These are phyloP conservation scores for Phylloboletellus chloephorus DNA, from an alignment of 1,284 basidiomycete genomes.

Conservation along the genomic window DNA sequence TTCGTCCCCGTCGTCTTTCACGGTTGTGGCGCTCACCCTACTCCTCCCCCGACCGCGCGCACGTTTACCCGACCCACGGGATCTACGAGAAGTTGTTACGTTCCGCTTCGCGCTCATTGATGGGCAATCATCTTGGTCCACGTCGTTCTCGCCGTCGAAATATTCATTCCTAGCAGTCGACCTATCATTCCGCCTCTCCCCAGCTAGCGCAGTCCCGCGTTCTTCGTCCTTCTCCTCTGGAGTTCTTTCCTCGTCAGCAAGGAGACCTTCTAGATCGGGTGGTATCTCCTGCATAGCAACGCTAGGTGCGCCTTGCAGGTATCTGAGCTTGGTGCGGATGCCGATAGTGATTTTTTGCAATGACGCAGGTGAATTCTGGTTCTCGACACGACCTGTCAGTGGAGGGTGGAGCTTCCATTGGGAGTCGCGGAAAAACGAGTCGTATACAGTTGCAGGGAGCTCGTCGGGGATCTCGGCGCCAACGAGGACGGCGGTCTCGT, in stretches of 20 bases:
- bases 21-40: conserved; percentile 13
- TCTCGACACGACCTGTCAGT: conserved; percentile 86
- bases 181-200: conserved; percentile 51
- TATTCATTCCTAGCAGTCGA: conserved; percentile 58
- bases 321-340: conserved; percentile 88
- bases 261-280: conserved; percentile 78
- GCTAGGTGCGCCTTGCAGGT: conserved; percentile 92
- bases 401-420: conserved; percentile 92
- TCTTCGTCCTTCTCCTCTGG: conserved; percentile 72
- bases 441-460: conserved; percentile 86
- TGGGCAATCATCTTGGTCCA: conserved; percentile 42
- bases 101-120: conserved; percentile 16
- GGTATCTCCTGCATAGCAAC: conserved; percentile 97
- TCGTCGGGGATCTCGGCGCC: conserved; percentile 81
- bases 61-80: conserved; percentile 29
- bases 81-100: conserved; percentile 19
- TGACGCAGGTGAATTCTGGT: conserved; percentile 80
- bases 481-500: conserved; percentile 94
- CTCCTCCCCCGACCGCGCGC: conserved; percentile 29
- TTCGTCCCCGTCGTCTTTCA: conserved; percentile 25
- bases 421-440: conserved; percentile 88
- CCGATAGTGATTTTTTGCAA: conserved; percentile 83
- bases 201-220: conserved; percentile 49
- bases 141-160: conserved; percentile 68
- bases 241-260: conserved; percentile 72